Conservation (phyloP, 1,284 basidiomycete species). For the Pholiota adiposa region DNA sequence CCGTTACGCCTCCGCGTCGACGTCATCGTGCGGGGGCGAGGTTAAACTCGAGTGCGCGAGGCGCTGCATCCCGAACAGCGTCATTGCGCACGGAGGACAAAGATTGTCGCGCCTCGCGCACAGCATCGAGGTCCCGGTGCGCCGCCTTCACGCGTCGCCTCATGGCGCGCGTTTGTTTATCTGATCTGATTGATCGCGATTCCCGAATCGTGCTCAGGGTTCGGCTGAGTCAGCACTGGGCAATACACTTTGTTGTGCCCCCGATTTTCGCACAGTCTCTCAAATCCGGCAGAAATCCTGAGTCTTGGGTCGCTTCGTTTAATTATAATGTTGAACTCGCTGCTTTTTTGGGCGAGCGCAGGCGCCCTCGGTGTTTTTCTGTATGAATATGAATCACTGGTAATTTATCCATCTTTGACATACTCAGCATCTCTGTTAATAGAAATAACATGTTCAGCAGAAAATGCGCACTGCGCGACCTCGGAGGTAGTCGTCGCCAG, state of each 20-base stretch:
- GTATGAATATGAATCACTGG: background rate
- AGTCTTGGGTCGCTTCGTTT: background rate
- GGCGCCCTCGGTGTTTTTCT: background rate
- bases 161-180: conserved; percentile 17
- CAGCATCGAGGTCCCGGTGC: conserved; percentile 6
- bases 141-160: conserved; percentile 12
- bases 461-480: background rate
- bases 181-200: background rate
- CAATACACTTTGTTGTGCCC: background rate
- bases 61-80: conserved; percentile 4
- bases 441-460: background rate
- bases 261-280: background rate
- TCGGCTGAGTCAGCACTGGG: background rate
- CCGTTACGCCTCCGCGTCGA: background rate
- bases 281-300: background rate
- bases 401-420: background rate
- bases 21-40: conserved; percentile 7
- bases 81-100: background rate
- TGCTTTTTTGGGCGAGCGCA: background rate
- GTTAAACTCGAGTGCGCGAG: conserved; percentile 2
- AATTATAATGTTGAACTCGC: background rate
- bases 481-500: background rate
- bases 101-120: conserved; percentile 5
- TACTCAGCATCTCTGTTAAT: background rate
- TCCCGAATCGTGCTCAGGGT: background rate